phyloP scores from a whole-genome alignment of 2,329 filamentous ascomycete genomes.

The Apiospora rasikravindrae region DNA sequence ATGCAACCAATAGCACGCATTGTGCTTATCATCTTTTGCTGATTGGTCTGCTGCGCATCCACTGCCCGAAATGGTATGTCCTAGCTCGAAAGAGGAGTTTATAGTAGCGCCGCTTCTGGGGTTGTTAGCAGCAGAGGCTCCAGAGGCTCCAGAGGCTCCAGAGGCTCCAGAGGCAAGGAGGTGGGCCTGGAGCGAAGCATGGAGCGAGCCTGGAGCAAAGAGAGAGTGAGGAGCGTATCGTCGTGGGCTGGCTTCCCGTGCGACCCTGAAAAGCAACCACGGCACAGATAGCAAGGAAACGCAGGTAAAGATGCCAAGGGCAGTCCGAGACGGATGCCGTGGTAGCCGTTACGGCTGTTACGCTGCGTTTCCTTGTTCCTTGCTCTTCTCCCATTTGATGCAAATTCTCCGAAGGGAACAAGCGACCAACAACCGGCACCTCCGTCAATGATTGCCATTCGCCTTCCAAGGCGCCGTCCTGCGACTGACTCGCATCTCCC shows the following conservation, averaged over 20 bases:
- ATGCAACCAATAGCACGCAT: not conserved
- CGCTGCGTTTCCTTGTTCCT: not conserved
- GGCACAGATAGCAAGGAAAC: not conserved
- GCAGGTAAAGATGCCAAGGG: slow-evolving; percentile 1
- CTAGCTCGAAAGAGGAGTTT: not conserved
- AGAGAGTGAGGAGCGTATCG: not conserved
- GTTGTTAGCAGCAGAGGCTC: not conserved
- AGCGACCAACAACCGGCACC: not conserved
- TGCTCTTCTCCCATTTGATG: not conserved
- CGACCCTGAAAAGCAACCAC: not conserved
- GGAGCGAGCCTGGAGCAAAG: not conserved
- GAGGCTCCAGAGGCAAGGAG: too few relatives aligned
- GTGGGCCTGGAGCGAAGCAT: not conserved
- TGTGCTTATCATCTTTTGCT: not conserved
- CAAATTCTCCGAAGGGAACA: not conserved
- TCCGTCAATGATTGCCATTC: not conserved
- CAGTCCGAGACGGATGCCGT: not conserved
- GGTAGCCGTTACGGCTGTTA: slow-evolving; percentile 14
- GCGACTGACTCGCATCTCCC: slow-evolving; percentile 4
- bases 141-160: too few relatives aligned
- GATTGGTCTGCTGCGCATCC: not conserved
- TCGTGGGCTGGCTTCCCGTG: not conserved
- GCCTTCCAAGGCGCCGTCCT: not conserved
- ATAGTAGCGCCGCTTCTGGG: not conserved
- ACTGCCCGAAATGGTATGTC: slow-evolving; percentile 17